phyloP scores from a whole-genome alignment of 345 rosid genomes.

The Populus ilicifolia region DNA sequence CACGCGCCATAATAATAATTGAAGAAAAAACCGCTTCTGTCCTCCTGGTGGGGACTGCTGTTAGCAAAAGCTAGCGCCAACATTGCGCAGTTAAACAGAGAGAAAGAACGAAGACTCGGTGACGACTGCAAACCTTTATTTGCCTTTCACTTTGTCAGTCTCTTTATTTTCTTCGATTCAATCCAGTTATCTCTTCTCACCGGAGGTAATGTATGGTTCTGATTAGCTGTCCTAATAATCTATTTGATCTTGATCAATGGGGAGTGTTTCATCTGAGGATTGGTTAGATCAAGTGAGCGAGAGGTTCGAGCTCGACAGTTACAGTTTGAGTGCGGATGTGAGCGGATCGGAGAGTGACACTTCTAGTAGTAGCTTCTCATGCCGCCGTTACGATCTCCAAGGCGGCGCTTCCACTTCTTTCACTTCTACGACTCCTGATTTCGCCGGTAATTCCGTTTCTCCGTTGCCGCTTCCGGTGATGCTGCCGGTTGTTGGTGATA shows the following conservation, averaged over 20 bases:
- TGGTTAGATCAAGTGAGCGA: slow-evolving; percentile 22
- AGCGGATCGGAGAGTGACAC: slow-evolving; percentile 32
- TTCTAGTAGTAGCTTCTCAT: slow-evolving; percentile 15
- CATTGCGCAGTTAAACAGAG: background rate
- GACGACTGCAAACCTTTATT: background rate
- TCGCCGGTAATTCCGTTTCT: background rate
- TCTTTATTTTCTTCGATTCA: background rate
- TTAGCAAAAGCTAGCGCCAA: slow-evolving; percentile 5
- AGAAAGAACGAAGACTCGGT: background rate
- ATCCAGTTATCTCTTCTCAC: background rate
- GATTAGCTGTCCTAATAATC: background rate
- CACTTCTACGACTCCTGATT: slow-evolving; percentile 14
- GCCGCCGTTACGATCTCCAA: background rate
- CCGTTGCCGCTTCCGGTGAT: slow-evolving; percentile 18
- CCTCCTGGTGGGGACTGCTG: slow-evolving; percentile 20
- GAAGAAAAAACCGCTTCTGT: background rate
- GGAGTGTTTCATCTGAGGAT: slow-evolving; percentile 28
- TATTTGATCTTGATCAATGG: slow-evolving; percentile 16
- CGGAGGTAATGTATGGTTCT: background rate
- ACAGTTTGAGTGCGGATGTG: slow-evolving; percentile 33
- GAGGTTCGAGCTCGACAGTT: slow-evolving; percentile 23
- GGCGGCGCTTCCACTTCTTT: slow-evolving; percentile 15
- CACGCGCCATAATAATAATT: slow-evolving; percentile 13
- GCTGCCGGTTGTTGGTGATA: slow-evolving; percentile 16
- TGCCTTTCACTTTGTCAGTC: slow-evolving; percentile 5